phyloP scores from a whole-genome alignment of 2,329 filamentous ascomycete species.

The Fusarium sororula region DNA sequence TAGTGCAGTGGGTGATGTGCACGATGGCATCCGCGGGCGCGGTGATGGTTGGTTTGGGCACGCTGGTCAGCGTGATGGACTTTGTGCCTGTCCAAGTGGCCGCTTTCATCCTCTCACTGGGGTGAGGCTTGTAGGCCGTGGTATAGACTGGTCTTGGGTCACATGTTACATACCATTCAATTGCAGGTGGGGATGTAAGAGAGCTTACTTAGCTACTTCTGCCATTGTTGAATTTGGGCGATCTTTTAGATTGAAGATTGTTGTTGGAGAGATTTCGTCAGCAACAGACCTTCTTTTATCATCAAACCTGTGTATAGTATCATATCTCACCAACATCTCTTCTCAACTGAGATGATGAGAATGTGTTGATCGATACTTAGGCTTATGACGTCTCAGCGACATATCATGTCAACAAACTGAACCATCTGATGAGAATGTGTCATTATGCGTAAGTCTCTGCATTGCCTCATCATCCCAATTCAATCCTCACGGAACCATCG shows the following conservation, averaged over 20 bases:
- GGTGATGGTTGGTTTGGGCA: not conserved
- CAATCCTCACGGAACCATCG: not conserved
- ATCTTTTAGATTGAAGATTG: not conserved
- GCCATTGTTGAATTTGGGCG: not conserved
- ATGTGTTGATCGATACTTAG: no score
- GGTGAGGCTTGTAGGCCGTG: not conserved
- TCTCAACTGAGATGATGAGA: not conserved
- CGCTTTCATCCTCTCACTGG: not conserved
- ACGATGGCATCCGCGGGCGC: not conserved
- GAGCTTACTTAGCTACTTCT: not conserved
- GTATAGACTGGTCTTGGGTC: not conserved
- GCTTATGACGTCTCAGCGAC: no score
- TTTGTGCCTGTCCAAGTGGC: not conserved
- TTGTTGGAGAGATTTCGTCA: not conserved
- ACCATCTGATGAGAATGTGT: not conserved
- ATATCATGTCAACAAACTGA: no score
- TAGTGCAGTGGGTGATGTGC: conserved; percentile 5
- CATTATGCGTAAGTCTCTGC: not conserved
- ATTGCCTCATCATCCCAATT: not conserved
- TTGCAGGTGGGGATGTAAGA: not conserved
- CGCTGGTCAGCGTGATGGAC: not conserved
- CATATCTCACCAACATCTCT: not conserved
- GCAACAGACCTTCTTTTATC: not conserved
- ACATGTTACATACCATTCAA: not conserved
- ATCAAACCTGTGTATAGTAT: not conserved